A percentile compares a stretch with the other conserved stretches of the same genome.
Evolutionary conservation across 805 yeast genomes (phyloP).

Genomic region (Metschnikowia baotianmanensis): DNA sequence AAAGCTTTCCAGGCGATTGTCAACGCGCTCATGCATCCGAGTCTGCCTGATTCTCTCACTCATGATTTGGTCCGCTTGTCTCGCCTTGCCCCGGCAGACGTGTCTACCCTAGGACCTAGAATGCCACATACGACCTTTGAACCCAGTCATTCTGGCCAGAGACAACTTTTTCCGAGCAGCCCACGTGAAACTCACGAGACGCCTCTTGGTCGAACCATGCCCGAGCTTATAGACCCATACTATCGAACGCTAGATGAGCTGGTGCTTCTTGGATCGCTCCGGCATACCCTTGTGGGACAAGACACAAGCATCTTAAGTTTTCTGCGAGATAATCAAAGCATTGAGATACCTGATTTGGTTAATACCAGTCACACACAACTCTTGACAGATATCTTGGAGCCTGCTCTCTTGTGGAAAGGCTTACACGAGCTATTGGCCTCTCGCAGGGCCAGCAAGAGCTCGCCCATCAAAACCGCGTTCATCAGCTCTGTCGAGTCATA

Average conservation of each 20-base stretch:
- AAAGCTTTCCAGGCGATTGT: conserved; percentile 29
- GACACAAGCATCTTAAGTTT: conserved; percentile 57
- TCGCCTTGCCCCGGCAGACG: conserved; percentile 10
- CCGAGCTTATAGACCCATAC: conserved; percentile 6
- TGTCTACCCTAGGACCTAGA: background rate
- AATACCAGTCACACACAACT: conserved; percentile 57
- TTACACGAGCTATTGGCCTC: conserved; percentile 33
- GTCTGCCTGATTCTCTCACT: conserved; percentile 31
- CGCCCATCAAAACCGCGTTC: conserved; percentile 65
- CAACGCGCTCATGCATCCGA: conserved; percentile 27
- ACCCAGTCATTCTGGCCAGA: background rate
- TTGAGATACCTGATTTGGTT: conserved; percentile 49
- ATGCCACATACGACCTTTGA: background rate
- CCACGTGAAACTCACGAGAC: background rate
- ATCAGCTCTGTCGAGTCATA: conserved; percentile 45
- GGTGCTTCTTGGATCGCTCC: conserved; percentile 45
- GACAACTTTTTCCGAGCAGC: background rate
- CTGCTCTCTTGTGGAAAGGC: conserved; percentile 61
- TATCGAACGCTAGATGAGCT: conserved; percentile 9
- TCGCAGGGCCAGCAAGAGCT: conserved; percentile 27
- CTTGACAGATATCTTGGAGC: conserved; percentile 60
- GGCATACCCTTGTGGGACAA: conserved; percentile 59
- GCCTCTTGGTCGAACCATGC: background rate
- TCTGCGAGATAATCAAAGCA: conserved; percentile 27
- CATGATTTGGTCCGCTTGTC: conserved; percentile 34